These are phyloP conservation scores for Ustilago hordei DNA, from an alignment of 1,284 basidiomycete genomes.

Conservation along the genomic window DNA sequence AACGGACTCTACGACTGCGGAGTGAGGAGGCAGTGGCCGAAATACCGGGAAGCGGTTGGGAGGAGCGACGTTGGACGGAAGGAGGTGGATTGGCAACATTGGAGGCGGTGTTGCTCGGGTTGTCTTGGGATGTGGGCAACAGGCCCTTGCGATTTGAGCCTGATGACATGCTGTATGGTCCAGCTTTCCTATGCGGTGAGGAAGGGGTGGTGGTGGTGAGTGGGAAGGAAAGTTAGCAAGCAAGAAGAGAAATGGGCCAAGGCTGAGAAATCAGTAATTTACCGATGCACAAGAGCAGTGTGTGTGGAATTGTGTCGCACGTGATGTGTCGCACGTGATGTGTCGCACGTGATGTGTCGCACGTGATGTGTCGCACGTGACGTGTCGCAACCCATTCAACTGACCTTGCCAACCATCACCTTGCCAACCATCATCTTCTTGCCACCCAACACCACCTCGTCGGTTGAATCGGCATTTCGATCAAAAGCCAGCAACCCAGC, in stretches of 20 bases:
- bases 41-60: constrained; percentile 63
- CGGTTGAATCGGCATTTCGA: too few species aligned
- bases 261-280: background rate
- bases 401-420: background rate
- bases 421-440: too few species aligned
- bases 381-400: background rate
- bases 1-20: constrained; percentile 52
- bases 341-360: too few species aligned
- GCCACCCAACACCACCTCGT: too few species aligned
- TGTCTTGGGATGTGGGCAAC: constrained; percentile 47
- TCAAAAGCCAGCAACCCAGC: too few species aligned
- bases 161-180: constrained; percentile 23
- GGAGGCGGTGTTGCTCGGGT: constrained; percentile 6
- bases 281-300: background rate
- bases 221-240: background rate
- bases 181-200: background rate
- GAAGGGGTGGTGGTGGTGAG: constrained; percentile 1
- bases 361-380: too few species aligned
- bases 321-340: too few species aligned
- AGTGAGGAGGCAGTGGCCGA: constrained; percentile 64
- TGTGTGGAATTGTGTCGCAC: background rate
- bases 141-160: constrained; percentile 47
- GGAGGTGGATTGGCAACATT: constrained; percentile 20
- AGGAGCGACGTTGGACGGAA: constrained; percentile 44
- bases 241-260: background rate